phyloP scores from a whole-genome alignment of 441 rosid species.

The Populus hybrid region DNA sequence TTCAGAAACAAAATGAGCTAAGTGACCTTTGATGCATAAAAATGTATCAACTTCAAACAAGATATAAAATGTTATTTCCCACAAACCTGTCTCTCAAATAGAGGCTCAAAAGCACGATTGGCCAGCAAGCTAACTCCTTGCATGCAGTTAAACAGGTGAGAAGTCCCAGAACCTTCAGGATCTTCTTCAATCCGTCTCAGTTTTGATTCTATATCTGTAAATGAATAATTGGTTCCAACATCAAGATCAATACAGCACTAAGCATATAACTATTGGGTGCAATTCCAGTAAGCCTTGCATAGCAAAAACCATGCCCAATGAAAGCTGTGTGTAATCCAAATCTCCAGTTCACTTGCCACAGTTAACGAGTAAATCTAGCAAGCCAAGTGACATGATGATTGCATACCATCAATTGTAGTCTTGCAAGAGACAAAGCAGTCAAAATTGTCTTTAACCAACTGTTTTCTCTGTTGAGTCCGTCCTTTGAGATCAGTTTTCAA shows the following conservation, averaged over 20 bases:
- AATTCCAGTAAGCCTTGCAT: background rate
- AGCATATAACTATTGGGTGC: conserved; percentile 2
- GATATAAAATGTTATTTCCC: conserved; percentile 17
- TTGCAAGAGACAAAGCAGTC: conserved; percentile 99
- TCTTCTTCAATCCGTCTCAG: conserved; percentile 92
- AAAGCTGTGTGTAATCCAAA: conserved; percentile 14
- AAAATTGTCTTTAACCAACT: conserved; percentile 94
- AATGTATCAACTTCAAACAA: conserved; percentile 20
- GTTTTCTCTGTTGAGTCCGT: conserved; percentile 89
- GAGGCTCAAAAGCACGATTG: conserved; percentile 83
- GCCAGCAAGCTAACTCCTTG: conserved; percentile 83
- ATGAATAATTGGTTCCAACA: conserved; percentile 19
- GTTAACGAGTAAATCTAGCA: conserved; percentile 18
- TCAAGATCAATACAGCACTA: conserved; percentile 19
- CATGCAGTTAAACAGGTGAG: conserved; percentile 79
- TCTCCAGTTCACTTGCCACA: conserved; percentile 7
- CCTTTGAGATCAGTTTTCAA: conserved; percentile 94
- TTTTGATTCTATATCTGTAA: conserved; percentile 89
- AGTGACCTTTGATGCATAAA: conserved; percentile 3
- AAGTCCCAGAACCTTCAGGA: conserved; percentile 97
- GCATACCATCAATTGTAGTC: conserved; percentile 95
- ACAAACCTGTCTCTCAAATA: conserved; percentile 97
- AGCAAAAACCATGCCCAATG: conserved; percentile 10
- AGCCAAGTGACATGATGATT: conserved; percentile 11
- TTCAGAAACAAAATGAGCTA: conserved; percentile 23